Evolutionary conservation across 2,329 filamentous ascomycete species (phyloP).

Genomic region (Coleophoma eucalyptorum): DNA sequence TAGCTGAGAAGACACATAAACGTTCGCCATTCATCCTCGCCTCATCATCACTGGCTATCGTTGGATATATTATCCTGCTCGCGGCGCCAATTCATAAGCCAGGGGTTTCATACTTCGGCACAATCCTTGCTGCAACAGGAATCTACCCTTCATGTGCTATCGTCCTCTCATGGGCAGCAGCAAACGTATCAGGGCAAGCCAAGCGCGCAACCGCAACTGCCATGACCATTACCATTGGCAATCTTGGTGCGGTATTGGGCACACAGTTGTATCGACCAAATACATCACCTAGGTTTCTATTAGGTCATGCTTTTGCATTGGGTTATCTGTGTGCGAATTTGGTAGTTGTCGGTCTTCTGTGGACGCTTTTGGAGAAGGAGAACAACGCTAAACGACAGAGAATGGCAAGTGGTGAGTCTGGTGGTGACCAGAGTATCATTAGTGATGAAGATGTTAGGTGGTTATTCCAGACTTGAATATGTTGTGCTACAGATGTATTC

Average conservation of each 20-base stretch:
- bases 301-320: conserved; percentile 65
- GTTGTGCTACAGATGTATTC: neutral
- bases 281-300: conserved; percentile 57
- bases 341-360: conserved; percentile 47
- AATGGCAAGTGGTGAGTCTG: conserved; percentile 44
- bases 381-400: conserved; percentile 48
- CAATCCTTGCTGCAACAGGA: conserved; percentile 60
- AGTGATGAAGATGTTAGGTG: conserved; percentile 63
- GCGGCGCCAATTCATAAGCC: conserved; percentile 41
- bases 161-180: conserved; percentile 65
- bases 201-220: conserved; percentile 66
- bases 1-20: conserved; percentile 53
- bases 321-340: conserved; percentile 60
- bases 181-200: conserved; percentile 68
- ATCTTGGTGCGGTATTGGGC: conserved; percentile 63
- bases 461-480: conserved; percentile 49
- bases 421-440: conserved; percentile 43
- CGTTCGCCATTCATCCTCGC: conserved; percentile 62
- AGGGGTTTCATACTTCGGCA: conserved; percentile 56
- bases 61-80: conserved; percentile 61
- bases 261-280: conserved; percentile 64
- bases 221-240: conserved; percentile 70
- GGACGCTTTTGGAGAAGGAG: conserved; percentile 49
- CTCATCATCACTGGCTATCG: conserved; percentile 49
- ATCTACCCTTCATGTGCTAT: conserved; percentile 65